Conservation (phyloP, 139 green algal genomes). For the Coelastrella sp. region DNA sequence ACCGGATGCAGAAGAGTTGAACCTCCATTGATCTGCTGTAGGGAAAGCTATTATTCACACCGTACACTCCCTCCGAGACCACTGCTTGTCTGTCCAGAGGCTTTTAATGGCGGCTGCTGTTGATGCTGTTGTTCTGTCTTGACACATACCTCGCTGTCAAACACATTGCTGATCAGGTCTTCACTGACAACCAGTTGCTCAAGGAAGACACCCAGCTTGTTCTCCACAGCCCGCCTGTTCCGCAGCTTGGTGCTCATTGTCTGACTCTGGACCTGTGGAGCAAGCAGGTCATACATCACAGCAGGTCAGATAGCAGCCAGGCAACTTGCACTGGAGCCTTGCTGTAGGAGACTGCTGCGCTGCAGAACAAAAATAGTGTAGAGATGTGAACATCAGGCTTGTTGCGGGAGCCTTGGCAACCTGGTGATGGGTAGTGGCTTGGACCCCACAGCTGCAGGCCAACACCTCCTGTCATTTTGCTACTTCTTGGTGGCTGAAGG, state of each 20-base stretch:
- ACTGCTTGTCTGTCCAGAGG: no score
- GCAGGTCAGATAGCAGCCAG: neutral
- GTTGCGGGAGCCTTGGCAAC: no score
- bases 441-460: neutral
- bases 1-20: no score
- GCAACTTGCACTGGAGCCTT: no score
- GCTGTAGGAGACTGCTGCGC: neutral
- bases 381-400: no score
- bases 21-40: no score
- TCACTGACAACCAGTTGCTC: slow-evolving; percentile 86
- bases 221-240: slow-evolving; percentile 84
- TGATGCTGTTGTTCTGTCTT: neutral
- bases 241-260: slow-evolving; percentile 89
- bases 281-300: neutral
- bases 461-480: neutral
- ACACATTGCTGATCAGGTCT: slow-evolving; percentile 83
- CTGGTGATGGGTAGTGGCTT: no score
- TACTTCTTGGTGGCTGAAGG: no score
- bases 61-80: no score
- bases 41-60: no score
- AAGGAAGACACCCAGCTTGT: slow-evolving; percentile 85
- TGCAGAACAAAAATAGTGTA: neutral
- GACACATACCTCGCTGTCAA: slow-evolving; percentile 74
- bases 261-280: slow-evolving; percentile 72
- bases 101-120: neutral